phyloP scores from a whole-genome alignment of 2,329 filamentous ascomycete genomes.

The Thelonectria olida region DNA sequence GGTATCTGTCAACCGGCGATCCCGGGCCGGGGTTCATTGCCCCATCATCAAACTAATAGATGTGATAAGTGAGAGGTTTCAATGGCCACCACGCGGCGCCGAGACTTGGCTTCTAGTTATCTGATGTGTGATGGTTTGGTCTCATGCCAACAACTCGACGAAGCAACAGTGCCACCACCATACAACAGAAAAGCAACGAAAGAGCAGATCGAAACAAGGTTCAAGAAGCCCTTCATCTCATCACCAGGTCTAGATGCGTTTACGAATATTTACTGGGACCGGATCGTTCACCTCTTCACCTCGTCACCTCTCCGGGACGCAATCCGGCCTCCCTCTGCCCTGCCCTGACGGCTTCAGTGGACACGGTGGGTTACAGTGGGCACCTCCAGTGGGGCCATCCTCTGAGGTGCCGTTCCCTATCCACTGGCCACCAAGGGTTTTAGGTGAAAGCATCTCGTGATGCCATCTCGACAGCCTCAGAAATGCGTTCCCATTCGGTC shows the following conservation, averaged over 20 bases:
- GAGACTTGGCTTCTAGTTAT: not conserved
- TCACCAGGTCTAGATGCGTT: too few relatives aligned
- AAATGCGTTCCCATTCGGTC: not conserved
- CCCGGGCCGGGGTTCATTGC: slow-evolving; percentile 15
- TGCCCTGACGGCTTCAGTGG: too few relatives aligned
- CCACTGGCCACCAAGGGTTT: slow-evolving; percentile 7
- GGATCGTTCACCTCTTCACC: too few relatives aligned
- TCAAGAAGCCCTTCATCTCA: too few relatives aligned
- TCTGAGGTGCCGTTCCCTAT: not conserved
- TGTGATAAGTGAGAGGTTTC: not conserved
- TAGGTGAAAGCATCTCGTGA: slow-evolving; percentile 43
- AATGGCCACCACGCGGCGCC: not conserved
- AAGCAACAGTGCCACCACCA: too few relatives aligned
- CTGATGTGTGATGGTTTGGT: too few relatives aligned
- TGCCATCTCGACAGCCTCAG: slow-evolving; percentile 24
- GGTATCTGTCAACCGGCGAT: slow-evolving; percentile 5
- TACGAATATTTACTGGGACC: slow-evolving; percentile 1
- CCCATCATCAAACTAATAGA: too few relatives aligned
- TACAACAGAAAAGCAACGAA: not conserved
- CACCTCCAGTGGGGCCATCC: slow-evolving; percentile 3
- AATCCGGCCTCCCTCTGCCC: slow-evolving; percentile 12
- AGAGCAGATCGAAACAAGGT: slow-evolving; percentile 2
- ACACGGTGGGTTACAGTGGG: slow-evolving; percentile 13
- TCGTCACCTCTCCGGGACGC: slow-evolving; percentile 10
- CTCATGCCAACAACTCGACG: too few relatives aligned